Evolutionary conservation across 352 stramenopile species (phyloP), one percentile per base, ranked within the genome.

Genomic region (Phytopythium chamaehyphon): DNA sequence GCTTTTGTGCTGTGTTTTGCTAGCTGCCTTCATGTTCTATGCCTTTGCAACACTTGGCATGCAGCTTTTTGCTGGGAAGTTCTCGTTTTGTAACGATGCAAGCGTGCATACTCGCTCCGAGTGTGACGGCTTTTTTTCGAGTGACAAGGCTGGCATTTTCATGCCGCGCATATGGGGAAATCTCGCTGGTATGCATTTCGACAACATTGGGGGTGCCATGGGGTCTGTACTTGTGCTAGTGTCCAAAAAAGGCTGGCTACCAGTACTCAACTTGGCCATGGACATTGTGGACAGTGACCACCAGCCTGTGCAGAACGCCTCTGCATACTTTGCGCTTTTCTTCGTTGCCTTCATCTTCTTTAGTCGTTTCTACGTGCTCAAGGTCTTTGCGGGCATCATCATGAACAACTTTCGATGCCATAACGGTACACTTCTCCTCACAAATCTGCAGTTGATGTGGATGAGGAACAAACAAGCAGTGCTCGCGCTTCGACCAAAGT

Each of bases 401-500:
- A 88, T 93, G 62, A 93, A 93, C 57, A 93, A 92, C 53, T 93
- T 93, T 22, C 74, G 83, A 1, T 86, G 74, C 49, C 85, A 88
- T 70, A 93, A 89, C 50, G 83, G 83, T 11, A 93, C 80, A 5
- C 53, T 92, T 6, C 44, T 93, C 26, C 66, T 93, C 2, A 83
- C 75, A 6, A 91, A 86, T 40, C 51, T 84, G 3, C 83, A 93
- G 60, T 65, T 93, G 18, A 82, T 92, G 22, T 93, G 83, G 83
- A 65, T 90, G 54, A 71, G 73, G 14, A 79, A 86, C 46, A 87
- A 86, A 35, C 71, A 81, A 24, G 54, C 56, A 1, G 75, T 93
- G 40, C 61, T 88, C 6, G 63, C 76, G 11, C 62, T 91, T 51
- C 68, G 73, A 0, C 83, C 83, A 6, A 88, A 90, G 63, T 93